Percentiles rank a stretch among this genome's conserved stretches.
Evolutionary conservation across 306 rosid genomes (phyloP).

Genomic region (Cajanus cajan): DNA sequence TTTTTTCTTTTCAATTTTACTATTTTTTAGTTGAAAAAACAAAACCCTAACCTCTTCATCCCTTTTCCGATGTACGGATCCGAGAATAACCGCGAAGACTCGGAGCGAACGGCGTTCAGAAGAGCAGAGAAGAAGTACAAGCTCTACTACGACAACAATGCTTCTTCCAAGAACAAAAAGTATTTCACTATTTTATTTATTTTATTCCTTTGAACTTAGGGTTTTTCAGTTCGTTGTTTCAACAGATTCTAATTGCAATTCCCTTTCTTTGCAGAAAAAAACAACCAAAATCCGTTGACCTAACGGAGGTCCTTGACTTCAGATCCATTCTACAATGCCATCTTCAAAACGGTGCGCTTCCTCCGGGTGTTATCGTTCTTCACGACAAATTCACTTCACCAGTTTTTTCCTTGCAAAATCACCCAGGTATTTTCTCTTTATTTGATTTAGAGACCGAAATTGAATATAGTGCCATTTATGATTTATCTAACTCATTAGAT

Average conservation of each 20-base stretch:
- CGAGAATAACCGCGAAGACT: conserved; percentile 48
- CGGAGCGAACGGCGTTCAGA: conserved; percentile 85
- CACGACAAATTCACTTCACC: conserved; percentile 43
- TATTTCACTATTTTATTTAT: not conserved
- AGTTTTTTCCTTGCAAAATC: conserved; percentile 66
- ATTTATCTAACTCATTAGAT: not conserved
- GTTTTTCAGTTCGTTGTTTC: not conserved
- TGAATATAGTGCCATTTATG: no score
- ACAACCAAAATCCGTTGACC: conserved; percentile 67
- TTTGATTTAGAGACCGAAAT: no score
- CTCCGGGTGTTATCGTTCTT: conserved; percentile 44
- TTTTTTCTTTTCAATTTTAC: not conserved
- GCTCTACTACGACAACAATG: conserved; percentile 72
- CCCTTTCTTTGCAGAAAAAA: conserved; percentile 51
- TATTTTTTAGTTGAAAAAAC: not conserved
- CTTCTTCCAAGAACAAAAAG: conserved; percentile 62
- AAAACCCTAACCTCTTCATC: conserved; percentile 29
- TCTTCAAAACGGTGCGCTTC: conserved; percentile 46
- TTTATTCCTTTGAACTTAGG: not conserved
- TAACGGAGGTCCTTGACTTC: conserved; percentile 82
- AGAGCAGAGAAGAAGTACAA: conserved; percentile 92
- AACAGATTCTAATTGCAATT: not conserved
- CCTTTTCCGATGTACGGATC: conserved; percentile 61
- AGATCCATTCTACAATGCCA: conserved; percentile 55
- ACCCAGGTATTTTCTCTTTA: conserved; percentile 52